Percentiles rank a stretch among this genome's conserved stretches.
Evolutionary conservation across 352 stramenopile genomes (phyloP).

Genomic region (Globisporangium iwayamae): DNA sequence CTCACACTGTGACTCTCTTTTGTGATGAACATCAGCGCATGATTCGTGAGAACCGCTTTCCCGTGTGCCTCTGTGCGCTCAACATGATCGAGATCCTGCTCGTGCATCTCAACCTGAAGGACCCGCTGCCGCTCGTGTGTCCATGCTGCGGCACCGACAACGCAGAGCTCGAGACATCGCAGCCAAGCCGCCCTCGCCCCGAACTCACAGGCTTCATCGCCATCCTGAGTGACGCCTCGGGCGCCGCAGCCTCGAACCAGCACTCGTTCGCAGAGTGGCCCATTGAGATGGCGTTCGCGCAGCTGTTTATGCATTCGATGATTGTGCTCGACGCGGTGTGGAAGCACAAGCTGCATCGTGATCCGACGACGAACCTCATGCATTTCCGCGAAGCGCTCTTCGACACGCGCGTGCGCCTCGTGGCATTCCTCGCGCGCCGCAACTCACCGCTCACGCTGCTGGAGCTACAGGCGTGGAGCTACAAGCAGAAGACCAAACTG

Average conservation of each 20-base stretch:
- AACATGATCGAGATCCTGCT: slow-evolving; percentile 70
- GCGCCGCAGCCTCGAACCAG: slow-evolving; percentile 32
- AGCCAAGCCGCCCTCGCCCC: slow-evolving; percentile 42
- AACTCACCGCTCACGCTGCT: slow-evolving; percentile 42
- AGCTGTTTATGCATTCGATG: slow-evolving; percentile 62
- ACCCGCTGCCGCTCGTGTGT: slow-evolving; percentile 55
- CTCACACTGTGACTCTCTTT: slow-evolving; percentile 4
- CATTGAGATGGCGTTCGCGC: slow-evolving; percentile 47
- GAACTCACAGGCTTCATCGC: slow-evolving; percentile 54
- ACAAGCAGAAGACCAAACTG: slow-evolving; percentile 23
- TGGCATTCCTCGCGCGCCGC: slow-evolving; percentile 45
- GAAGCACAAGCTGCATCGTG: slow-evolving; percentile 42
- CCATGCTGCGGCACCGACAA: slow-evolving; percentile 71
- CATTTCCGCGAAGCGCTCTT: slow-evolving; percentile 58
- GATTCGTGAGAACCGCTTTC: slow-evolving; percentile 66
- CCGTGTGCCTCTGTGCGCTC: slow-evolving; percentile 54
- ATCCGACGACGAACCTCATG: slow-evolving; percentile 56
- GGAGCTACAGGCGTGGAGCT: slow-evolving; percentile 51
- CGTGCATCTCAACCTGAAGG: slow-evolving; percentile 66
- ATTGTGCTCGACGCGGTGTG: slow-evolving; percentile 58
- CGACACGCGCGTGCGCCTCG: slow-evolving; percentile 40
- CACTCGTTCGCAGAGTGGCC: slow-evolving; percentile 35
- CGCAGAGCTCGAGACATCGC: slow-evolving; percentile 49
- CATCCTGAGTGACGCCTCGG: slow-evolving; percentile 44
- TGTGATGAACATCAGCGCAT: slow-evolving; percentile 35